phyloP scores from a whole-genome alignment of 1,284 basidiomycete genomes.

The Pseudozyma thailandica region DNA sequence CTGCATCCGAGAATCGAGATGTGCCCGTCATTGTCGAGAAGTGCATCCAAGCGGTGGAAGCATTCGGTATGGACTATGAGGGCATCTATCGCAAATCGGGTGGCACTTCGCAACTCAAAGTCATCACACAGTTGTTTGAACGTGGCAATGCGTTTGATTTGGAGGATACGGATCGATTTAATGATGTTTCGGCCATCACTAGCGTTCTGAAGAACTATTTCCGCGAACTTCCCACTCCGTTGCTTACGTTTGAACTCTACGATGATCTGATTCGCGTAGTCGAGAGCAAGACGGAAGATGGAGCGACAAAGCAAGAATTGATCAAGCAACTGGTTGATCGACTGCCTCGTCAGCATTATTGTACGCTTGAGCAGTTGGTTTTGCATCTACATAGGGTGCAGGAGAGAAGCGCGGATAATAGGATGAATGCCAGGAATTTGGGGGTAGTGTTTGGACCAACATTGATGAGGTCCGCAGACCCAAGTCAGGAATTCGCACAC shows the following conservation, averaged over 20 bases:
- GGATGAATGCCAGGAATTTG: constrained; percentile 94
- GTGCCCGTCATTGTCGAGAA: constrained; percentile 93
- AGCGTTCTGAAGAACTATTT: constrained; percentile 98
- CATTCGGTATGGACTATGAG: constrained; percentile 81
- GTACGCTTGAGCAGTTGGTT: constrained; percentile 84
- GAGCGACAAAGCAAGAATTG: constrained; percentile 16
- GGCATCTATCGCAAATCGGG: constrained; percentile 98
- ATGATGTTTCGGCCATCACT: constrained; percentile 95
- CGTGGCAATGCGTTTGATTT: constrained; percentile 91
- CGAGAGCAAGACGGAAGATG: constrained; percentile 32
- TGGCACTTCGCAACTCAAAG: constrained; percentile 88
- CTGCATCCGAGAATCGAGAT: constrained; percentile 76
- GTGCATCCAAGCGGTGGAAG: constrained; percentile 70
- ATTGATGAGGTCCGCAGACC: constrained; percentile 87
- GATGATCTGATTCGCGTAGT: constrained; percentile 77
- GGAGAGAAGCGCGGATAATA: constrained; percentile 74
- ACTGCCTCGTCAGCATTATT: constrained; percentile 86
- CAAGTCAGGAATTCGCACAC: constrained; percentile 89
- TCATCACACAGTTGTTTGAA: constrained; percentile 94
- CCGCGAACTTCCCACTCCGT: constrained; percentile 85
- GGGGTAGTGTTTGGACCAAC: constrained; percentile 99
- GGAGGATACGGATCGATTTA: constrained; percentile 86
- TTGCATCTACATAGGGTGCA: constrained; percentile 77
- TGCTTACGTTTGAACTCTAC: constrained; percentile 90
- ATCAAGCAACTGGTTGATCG: constrained; percentile 77